These are phyloP conservation scores for Backusella parvicylindrica DNA, from an alignment of 192 early-diverging fungal species.

Conservation along the genomic window DNA sequence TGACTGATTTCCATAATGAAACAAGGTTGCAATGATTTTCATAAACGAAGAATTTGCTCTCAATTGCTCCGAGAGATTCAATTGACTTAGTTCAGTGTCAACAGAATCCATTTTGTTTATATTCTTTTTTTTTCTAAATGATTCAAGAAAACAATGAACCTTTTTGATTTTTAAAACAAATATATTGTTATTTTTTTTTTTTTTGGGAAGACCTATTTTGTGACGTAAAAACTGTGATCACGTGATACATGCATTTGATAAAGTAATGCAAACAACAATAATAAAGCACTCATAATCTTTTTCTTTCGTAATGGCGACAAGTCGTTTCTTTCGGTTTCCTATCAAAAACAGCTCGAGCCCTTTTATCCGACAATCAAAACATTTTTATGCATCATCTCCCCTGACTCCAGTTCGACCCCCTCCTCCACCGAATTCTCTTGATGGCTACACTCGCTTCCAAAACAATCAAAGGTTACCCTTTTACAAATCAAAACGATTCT, in stretches of 20 bases:
- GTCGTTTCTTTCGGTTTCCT: not conserved
- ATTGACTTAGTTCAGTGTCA: constrained; percentile 35
- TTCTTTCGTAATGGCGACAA: not conserved
- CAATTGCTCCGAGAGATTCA: constrained; percentile 30
- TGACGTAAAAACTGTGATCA: not conserved
- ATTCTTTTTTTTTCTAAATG: not conserved
- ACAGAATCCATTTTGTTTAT: constrained; percentile 13
- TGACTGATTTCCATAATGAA: constrained; percentile 36
- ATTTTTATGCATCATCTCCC: not conserved
- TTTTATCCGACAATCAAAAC: not conserved
- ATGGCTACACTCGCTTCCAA: not conserved
- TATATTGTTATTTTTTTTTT: not conserved
- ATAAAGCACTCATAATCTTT: not conserved
- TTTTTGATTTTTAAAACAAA: not conserved
- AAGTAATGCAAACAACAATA: not conserved
- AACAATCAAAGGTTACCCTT: not conserved
- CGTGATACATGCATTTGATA: not conserved
- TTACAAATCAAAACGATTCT: constrained; percentile 21
- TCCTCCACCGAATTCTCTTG: not conserved
- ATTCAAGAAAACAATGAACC: not conserved
- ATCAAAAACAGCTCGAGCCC: not conserved
- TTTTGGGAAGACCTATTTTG: not conserved
- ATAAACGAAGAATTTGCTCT: constrained; percentile 39
- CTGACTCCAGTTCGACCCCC: not conserved
- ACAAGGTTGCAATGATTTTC: constrained; percentile 40